Evolutionary conservation across 129 eudicot genomes (phyloP).

Genomic region (Tagetes erecta): DNA sequence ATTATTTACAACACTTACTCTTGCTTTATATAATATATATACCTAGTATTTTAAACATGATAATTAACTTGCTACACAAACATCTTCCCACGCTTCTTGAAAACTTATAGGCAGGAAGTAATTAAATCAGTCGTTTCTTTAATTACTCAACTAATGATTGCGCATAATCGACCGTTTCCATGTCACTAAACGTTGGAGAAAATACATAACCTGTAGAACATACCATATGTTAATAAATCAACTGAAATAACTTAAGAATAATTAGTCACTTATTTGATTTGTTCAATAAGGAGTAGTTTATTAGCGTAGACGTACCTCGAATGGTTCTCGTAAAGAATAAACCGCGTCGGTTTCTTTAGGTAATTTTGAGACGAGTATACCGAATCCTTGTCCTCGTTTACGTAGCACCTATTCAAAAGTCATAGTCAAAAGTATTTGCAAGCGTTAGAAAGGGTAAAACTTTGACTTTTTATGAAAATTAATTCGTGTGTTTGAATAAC

Average conservation of each 20-base stretch:
- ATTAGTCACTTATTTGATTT: not conserved
- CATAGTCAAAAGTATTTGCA: not conserved
- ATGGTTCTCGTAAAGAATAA: slow-evolving; percentile 82
- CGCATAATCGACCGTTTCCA: slow-evolving; percentile 43
- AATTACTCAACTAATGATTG: slow-evolving; percentile 9
- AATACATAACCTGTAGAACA: slow-evolving; percentile 61
- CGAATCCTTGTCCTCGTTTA: slow-evolving; percentile 70
- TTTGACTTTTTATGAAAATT: slow-evolving; percentile 6
- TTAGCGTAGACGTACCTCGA: slow-evolving; percentile 48
- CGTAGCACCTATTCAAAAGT: slow-evolving; percentile 52
- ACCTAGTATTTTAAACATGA: slow-evolving; percentile 25
- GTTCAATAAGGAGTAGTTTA: not conserved
- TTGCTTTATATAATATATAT: slow-evolving; percentile 27
- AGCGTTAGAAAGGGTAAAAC: not conserved
- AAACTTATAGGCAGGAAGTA: slow-evolving; percentile 30
- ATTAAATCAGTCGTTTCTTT: not conserved
- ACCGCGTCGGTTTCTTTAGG: slow-evolving; percentile 84
- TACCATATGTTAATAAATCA: not conserved
- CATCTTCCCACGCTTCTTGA: slow-evolving; percentile 36
- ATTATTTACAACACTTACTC: slow-evolving; percentile 36
- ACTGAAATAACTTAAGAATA: not conserved
- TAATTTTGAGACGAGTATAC: slow-evolving; percentile 71
- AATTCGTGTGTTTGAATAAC: no score
- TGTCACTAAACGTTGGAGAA: slow-evolving; percentile 68
- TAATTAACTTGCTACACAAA: slow-evolving; percentile 17